Evolutionary conservation across 2,329 filamentous ascomycete species (phyloP).

Genomic region (Acrodontium crateriforme): DNA sequence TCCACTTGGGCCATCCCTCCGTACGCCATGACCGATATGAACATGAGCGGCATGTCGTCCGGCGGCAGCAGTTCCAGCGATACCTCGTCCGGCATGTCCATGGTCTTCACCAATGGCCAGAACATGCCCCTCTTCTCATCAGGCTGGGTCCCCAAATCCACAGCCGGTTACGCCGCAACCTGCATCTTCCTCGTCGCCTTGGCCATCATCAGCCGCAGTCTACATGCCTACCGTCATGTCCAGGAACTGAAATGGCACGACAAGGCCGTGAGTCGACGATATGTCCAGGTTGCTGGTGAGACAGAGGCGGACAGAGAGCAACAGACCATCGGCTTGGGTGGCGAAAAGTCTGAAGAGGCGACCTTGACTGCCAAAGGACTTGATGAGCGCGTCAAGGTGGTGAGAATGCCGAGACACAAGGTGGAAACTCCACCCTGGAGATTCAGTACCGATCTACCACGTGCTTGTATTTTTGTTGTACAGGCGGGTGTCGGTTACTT

Average conservation of each 20-base stretch:
- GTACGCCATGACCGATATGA: too few species aligned
- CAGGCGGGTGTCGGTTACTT: constrained; percentile 71
- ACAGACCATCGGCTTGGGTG: constrained; percentile 7
- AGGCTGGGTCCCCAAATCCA: constrained; percentile 57
- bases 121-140: constrained; percentile 51
- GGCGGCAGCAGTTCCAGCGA: constrained; percentile 4
- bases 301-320: constrained; percentile 34
- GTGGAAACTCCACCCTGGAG: constrained; percentile 57
- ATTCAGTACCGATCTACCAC: constrained; percentile 62
- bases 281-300: constrained; percentile 56
- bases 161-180: constrained; percentile 68
- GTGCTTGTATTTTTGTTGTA: constrained; percentile 56
- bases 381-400: constrained; percentile 66
- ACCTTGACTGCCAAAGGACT: constrained; percentile 61
- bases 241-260: constrained; percentile 57
- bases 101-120: constrained; percentile 52
- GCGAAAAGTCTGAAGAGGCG: constrained; percentile 46
- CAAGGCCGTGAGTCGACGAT: constrained; percentile 58
- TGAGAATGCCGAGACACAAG: constrained; percentile 36
- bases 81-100: constrained; percentile 29
- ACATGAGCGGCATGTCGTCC: constrained; percentile 4
- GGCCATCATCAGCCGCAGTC: constrained; percentile 51
- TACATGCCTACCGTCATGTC: constrained; percentile 54
- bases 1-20: too few species aligned
- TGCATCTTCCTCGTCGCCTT: constrained; percentile 84